Conservation (phyloP, 805 yeast species). For the Candida lessepsii region DNA sequence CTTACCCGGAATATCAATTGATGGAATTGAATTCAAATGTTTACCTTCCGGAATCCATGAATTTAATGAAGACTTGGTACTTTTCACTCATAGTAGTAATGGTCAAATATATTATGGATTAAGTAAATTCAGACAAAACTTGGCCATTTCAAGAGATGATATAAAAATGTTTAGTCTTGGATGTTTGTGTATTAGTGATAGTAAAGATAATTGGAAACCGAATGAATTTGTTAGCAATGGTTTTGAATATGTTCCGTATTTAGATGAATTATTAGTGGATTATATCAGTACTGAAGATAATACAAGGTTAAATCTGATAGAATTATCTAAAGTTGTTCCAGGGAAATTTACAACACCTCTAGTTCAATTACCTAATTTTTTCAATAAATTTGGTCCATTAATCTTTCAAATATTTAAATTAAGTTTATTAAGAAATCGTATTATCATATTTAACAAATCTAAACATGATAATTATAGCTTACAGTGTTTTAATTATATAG, state of each 20-base stretch:
- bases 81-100: constrained; percentile 27
- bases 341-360: constrained; percentile 12
- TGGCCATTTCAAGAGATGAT: constrained; percentile 20
- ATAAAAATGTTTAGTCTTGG: constrained; percentile 43
- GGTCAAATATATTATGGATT: constrained; percentile 33
- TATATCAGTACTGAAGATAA: constrained; percentile 21
- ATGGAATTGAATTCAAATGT: constrained; percentile 38
- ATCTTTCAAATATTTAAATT: constrained; percentile 64
- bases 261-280: constrained; percentile 25
- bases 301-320: not conserved
- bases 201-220: constrained; percentile 29
- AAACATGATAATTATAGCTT: constrained; percentile 21
- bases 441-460: constrained; percentile 44
- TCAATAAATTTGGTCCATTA: constrained; percentile 61
- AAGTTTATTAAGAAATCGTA: constrained; percentile 54
- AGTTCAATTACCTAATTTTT: constrained; percentile 38
- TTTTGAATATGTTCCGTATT: constrained; percentile 34
- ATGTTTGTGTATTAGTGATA: constrained; percentile 22
- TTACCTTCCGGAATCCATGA: constrained; percentile 45
- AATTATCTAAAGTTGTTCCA: constrained; percentile 5
- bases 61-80: constrained; percentile 25
- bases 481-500: constrained; percentile 53
- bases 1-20: constrained; percentile 18
- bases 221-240: constrained; percentile 35
- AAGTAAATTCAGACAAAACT: constrained; percentile 25